Conservation (phyloP, 2,329 filamentous ascomycete genomes). For the Nigrospora oryzae region DNA sequence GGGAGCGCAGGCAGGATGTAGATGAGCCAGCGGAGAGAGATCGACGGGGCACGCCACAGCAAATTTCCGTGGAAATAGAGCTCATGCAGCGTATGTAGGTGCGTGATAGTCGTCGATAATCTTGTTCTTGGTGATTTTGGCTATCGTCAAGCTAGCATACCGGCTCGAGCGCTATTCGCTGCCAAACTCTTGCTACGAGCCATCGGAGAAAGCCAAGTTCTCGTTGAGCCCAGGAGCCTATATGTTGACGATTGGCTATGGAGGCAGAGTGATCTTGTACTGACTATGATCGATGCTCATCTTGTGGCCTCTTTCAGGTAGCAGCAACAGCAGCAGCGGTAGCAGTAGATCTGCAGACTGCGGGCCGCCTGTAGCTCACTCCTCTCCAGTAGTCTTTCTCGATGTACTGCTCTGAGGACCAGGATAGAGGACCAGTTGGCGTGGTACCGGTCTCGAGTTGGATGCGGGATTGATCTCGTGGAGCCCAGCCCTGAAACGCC, state of each 20-base stretch:
- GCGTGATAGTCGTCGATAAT: constrained; percentile 36
- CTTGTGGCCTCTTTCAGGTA: constrained; percentile 2
- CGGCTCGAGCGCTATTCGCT: constrained; percentile 53
- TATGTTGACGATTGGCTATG: constrained; percentile 38
- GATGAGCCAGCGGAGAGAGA: constrained; percentile 4
- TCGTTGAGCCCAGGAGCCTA: constrained; percentile 33
- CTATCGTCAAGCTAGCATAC: constrained; percentile 73
- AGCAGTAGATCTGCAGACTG: background rate
- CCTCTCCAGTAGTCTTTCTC: constrained; percentile 1
- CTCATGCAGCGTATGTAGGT: constrained; percentile 31
- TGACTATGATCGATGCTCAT: constrained; percentile 20
- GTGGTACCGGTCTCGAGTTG: constrained; percentile 11
- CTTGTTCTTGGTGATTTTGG: constrained; percentile 42
- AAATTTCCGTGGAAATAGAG: constrained; percentile 26
- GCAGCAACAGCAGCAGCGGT: background rate
- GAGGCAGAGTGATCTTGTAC: constrained; percentile 26
- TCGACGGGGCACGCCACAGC: constrained; percentile 16
- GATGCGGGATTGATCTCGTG: background rate
- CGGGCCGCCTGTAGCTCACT: constrained; percentile 1
- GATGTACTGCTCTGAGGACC: background rate
- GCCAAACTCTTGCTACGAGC: constrained; percentile 44
- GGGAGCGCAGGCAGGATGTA: constrained; percentile 4
- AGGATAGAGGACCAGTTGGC: constrained; percentile 8
- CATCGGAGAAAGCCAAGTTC: constrained; percentile 30
- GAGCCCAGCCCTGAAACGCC: background rate